Evolutionary conservation across 345 rosid genomes (phyloP), one percentile per base, ranked within the genome.

Genomic region (Atalantia buxifolia): DNA sequence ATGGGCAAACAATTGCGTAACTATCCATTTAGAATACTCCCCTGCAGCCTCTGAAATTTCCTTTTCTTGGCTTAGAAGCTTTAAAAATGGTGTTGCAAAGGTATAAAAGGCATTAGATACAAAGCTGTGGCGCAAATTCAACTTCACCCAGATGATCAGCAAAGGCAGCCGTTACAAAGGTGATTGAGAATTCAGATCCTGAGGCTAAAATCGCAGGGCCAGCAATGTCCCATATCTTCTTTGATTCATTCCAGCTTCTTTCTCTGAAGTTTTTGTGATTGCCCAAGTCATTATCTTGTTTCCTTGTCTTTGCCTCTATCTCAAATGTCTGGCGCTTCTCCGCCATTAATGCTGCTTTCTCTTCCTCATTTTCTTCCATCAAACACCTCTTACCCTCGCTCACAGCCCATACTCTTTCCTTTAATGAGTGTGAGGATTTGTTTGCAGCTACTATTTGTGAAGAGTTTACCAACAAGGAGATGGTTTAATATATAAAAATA

Each of bases 191-290:
- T 72, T 89, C 87, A n/a, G 89, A 70, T 33, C 84, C 84, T 45
- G 86, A 74, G 0, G 88, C 83, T 13, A 85, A 57, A 45, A 86
- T 75, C 22, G 84, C 86, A 25, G 89, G 92, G 1, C 76, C 88
- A 16, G 88, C 89, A 24, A 89, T 87, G 38, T 82, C 76, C 90
- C 92, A 86, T 77, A 86, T 78, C 81, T 77, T 86, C 82, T 87
- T 89, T 8, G 87, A 85, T 76, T 89, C 92, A 28, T 67, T 61
- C 85, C 77, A 76, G 77, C 71, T 63, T 72, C 55, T 78, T 25
- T 53, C 35, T 61, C 24, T 24, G 9, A 61, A 5, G 60, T 53
- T 77, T n/a, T n/a, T 31, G 38, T 30, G 30, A 36, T 13, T 25
- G 8, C 71, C 45, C 62, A 48, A 42, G 48, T 42, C 63, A 5